These are phyloP conservation scores for Madurella fahalii DNA, from an alignment of 2,329 filamentous ascomycete genomes.

Conservation along the genomic window DNA sequence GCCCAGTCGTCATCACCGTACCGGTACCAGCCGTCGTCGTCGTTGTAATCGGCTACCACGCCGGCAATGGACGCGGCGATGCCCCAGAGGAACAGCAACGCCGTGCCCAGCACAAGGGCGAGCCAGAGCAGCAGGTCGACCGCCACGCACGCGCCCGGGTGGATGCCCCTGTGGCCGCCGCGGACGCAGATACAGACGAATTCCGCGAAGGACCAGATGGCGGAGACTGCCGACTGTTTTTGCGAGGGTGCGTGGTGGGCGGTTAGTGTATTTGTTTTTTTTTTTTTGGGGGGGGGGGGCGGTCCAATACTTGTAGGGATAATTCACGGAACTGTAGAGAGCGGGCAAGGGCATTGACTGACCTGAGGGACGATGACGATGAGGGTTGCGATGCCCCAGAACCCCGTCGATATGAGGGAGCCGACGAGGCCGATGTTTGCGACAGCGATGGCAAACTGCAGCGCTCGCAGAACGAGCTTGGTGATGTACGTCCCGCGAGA, in stretches of 20 bases:
- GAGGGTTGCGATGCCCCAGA: background rate
- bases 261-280: too few relatives aligned
- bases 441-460: conserved; percentile 5
- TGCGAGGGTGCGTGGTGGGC: background rate
- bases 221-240: background rate
- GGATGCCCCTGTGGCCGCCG: conserved; percentile 24
- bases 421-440: background rate
- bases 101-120: background rate
- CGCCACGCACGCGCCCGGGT: conserved; percentile 29
- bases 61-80: background rate
- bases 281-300: too few relatives aligned
- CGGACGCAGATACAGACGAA: conserved; percentile 9
- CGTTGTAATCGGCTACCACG: background rate
- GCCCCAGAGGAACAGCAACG: background rate
- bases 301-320: too few relatives aligned
- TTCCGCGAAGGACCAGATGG: conserved; percentile 12
- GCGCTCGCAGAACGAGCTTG: conserved; percentile 8
- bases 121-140: conserved; percentile 18
- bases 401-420: background rate
- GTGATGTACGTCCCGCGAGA: conserved; percentile 2
- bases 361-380: conserved; percentile 3
- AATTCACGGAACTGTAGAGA: too few relatives aligned
- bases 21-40: background rate
- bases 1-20: background rate
- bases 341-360: background rate